These are phyloP conservation scores for Lachnellula suecica DNA, from an alignment of 2,329 filamentous ascomycete genomes.

Conservation along the genomic window DNA sequence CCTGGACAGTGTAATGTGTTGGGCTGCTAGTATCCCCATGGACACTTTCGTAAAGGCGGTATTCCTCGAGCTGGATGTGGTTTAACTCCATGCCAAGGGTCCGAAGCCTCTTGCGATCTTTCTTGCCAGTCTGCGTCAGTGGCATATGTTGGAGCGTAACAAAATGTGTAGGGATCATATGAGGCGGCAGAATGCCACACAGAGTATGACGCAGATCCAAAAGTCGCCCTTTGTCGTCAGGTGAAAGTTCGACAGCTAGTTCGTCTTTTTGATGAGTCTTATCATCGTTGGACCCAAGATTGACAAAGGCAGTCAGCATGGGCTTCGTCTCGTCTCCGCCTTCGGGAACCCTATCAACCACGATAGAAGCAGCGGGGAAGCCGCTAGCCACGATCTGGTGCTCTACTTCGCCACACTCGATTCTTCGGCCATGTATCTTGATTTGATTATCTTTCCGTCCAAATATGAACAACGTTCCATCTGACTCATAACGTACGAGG, in stretches of 20 bases:
- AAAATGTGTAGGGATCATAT: conserved; percentile 33
- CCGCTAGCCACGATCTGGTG: conserved; percentile 37
- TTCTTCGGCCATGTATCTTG: conserved; percentile 77
- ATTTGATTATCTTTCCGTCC: conserved; percentile 71
- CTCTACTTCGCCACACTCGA: conserved; percentile 76
- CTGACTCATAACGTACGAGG: conserved; percentile 51
- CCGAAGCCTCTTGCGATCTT: conserved; percentile 14
- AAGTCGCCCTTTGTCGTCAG: too few species aligned
- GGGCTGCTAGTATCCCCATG: background rate
- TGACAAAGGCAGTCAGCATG: background rate
- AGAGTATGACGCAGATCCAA: background rate
- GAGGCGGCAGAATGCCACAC: conserved; percentile 32
- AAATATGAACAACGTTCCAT: conserved; percentile 51
- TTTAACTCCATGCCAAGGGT: too few species aligned
- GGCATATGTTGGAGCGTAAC: conserved; percentile 29
- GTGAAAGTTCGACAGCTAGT: too few species aligned
- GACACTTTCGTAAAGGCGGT: background rate
- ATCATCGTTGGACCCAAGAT: too few species aligned
- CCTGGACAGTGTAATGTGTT: background rate
- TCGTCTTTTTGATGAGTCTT: too few species aligned
- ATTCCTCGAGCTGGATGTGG: background rate
- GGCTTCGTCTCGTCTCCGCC: conserved; percentile 1
- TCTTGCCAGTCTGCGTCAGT: conserved; percentile 29
- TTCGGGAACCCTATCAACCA: background rate
- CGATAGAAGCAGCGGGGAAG: background rate